Percentiles rank a stretch among this genome's conserved stretches.
These are phyloP conservation scores for Nitzschia palea DNA, from an alignment of 108 stramenopile species.

Conservation along the genomic window DNA sequence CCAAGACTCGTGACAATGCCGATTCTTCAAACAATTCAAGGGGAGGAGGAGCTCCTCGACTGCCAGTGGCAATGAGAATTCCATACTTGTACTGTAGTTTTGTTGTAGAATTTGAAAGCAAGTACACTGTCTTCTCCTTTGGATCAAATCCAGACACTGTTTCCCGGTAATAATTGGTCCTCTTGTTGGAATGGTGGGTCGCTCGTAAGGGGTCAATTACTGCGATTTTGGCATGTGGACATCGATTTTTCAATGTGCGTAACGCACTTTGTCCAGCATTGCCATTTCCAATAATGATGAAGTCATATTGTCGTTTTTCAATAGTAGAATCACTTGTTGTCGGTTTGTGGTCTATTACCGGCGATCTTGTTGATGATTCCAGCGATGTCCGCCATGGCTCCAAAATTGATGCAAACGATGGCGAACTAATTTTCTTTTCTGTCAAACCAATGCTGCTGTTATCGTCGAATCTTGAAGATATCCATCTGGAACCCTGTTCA, in stretches of 20 bases:
- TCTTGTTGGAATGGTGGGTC: background rate
- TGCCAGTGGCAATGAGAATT: constrained; percentile 75
- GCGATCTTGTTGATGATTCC: background rate
- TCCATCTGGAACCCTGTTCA: too few species aligned
- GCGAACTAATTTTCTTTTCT: too few species aligned
- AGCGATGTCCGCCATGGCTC: background rate
- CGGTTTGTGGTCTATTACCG: background rate
- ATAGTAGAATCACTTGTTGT: background rate
- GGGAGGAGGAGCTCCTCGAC: constrained; percentile 80
- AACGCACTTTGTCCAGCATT: constrained; percentile 56
- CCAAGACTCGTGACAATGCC: constrained; percentile 55
- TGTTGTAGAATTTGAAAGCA: constrained; percentile 11
- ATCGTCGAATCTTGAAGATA: too few species aligned
- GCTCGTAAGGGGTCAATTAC: constrained; percentile 52
- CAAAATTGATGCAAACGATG: background rate
- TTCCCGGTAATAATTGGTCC: constrained; percentile 23
- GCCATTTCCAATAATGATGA: constrained; percentile 62
- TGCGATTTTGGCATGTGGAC: constrained; percentile 52
- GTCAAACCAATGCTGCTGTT: too few species aligned
- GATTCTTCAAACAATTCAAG: constrained; percentile 51
- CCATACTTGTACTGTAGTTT: constrained; percentile 66
- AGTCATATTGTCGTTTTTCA: constrained; percentile 39
- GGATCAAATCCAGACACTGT: constrained; percentile 46
- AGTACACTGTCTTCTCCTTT: constrained; percentile 21
- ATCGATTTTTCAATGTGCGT: constrained; percentile 32